Evolutionary conservation across 345 rosid species (phyloP).

Genomic region (Salix brachista): DNA sequence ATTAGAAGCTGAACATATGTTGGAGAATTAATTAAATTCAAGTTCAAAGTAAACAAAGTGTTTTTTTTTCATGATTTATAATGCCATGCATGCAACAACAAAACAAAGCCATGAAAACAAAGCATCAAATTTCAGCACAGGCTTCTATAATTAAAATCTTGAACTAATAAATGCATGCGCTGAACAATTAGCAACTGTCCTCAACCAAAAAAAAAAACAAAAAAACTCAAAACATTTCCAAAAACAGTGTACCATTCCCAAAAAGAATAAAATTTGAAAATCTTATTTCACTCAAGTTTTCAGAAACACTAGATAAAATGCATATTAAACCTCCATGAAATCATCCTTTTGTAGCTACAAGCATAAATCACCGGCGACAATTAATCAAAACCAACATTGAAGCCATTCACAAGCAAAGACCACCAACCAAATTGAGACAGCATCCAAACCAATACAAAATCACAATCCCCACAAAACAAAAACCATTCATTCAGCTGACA

Average conservation of each 20-base stretch:
- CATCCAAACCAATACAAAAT: not conserved
- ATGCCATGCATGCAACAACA: not conserved
- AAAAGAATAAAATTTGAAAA: not conserved
- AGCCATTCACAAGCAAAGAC: not conserved
- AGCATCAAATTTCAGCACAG: no score
- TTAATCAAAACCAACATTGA: not conserved
- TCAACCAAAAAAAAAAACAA: not conserved
- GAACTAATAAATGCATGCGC: not conserved
- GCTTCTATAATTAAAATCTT: not conserved
- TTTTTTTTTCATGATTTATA: not conserved
- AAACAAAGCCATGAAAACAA: not conserved
- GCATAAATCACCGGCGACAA: not conserved
- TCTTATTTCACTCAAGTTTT: not conserved
- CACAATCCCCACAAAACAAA: not conserved
- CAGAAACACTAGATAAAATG: not conserved
- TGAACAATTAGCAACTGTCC: not conserved
- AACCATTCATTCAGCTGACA: not conserved
- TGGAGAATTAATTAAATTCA: not conserved
- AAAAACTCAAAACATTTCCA: not conserved
- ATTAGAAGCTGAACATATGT: not conserved
- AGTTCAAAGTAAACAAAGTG: not conserved
- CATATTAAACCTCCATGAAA: not conserved
- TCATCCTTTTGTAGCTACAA: not conserved
- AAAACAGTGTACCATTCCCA: not conserved
- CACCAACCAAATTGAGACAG: not conserved